Conservation (phyloP, 2,329 filamentous ascomycete genomes). For the Leptographium wingfieldii region DNA sequence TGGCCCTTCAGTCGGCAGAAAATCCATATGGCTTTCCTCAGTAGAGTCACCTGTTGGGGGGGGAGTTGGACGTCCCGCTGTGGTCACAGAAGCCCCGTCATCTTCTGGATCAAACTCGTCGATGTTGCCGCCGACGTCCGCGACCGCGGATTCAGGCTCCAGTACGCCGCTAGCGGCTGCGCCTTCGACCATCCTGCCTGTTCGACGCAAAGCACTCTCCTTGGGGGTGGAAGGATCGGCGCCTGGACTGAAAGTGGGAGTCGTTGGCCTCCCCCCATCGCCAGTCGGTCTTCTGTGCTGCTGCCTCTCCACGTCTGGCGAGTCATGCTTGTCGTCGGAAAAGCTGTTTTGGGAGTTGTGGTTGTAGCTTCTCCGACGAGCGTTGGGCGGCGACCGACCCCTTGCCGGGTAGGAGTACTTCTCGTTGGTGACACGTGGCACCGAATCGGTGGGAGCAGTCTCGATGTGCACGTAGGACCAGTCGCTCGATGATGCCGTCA, state of each 20-base stretch:
- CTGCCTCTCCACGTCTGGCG: background rate
- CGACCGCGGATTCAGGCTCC: background rate
- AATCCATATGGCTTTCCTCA: too few species aligned
- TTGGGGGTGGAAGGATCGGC: background rate
- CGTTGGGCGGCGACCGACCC: conserved; percentile 42
- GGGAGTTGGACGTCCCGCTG: too few species aligned
- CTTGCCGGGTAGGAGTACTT: conserved; percentile 32
- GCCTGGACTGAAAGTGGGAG: background rate
- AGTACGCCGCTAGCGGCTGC: background rate
- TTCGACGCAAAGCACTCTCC: background rate
- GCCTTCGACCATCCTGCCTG: background rate
- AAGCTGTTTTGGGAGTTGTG: background rate
- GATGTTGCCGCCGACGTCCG: background rate
- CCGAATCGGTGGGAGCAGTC: conserved; percentile 24
- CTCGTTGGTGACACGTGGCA: conserved; percentile 25
- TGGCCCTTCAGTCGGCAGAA: too few species aligned
- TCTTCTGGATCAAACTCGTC: background rate
- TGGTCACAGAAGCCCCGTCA: too few species aligned
- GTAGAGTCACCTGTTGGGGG: too few species aligned
- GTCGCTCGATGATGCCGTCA: conserved; percentile 22
- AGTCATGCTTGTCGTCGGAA: too few species aligned
- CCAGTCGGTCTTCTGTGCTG: background rate
- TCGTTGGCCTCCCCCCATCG: background rate
- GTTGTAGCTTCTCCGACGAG: conserved; percentile 22
- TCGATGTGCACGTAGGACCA: conserved; percentile 28